Base-by-base conservation (phyloP, 768 basidiomycete genomes). In the Paxillus rubicundulus region DNA sequence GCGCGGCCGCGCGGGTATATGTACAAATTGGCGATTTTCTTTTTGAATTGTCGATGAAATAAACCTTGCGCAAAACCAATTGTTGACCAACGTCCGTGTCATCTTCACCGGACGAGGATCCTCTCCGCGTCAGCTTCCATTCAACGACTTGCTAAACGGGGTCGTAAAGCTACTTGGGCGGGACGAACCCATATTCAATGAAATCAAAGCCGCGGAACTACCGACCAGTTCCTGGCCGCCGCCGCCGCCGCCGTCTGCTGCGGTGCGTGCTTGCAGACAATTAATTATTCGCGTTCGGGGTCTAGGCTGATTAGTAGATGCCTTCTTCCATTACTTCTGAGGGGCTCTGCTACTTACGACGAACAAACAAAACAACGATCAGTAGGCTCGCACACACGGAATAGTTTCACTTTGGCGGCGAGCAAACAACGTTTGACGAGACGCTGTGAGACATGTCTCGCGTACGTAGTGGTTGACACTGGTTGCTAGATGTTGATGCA, bases 91-190 rank as follows among this genome's bases (percentile, higher is more conserved):
- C 30, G 12, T 9, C 12, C 9, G 12, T 32, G 7, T 32, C 14
- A 16, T 37, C 36, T 0, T 45, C 43, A 60, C 63, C 60, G 63
- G 46, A 28, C 46, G 40, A 48, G 33, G 12, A 32, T 20, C 36
- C 43, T 54, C 45, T 39, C 45, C 37, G 58, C 42, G 1, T 13
- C 55, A 58, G 42, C 56, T 61, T 63, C 52, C 49, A 50, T 59
- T 62, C 36, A 13, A 37, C 14, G 36, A 37, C 16, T 17, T 13
- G 36, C 36, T 8, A 37, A 37, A 37, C 36, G 16, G 0, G 36
- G 36, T 16, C 36, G 14, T 37, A 10, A 17, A 7, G 36, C n/a
- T 10, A 16, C n/a, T 37, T 14, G 36, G 36, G 36, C 36, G 36
- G 36, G 36, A 13, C 36, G 9, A 37, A 13, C 6, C 13, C 6